Conservation (phyloP, 768 basidiomycete species). For the Pleurotus citrinopileatus region DNA sequence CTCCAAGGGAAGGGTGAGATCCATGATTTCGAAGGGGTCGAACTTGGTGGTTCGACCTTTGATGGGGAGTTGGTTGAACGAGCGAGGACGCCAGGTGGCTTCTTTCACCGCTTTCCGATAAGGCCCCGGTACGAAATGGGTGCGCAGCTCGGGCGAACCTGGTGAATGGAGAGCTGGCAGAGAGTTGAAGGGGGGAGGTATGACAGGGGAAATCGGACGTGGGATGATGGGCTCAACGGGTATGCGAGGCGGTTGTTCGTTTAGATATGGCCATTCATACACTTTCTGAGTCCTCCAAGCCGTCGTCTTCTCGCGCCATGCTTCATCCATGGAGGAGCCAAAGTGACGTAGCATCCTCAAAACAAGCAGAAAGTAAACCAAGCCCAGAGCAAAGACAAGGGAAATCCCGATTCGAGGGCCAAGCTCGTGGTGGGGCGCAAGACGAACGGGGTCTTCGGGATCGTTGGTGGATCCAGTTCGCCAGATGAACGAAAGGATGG, state of each 20-base stretch:
- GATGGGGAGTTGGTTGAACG: neutral
- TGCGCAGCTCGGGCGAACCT: too few species aligned
- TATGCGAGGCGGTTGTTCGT: too few species aligned
- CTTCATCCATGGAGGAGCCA: constrained; percentile 31
- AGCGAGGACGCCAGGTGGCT: neutral
- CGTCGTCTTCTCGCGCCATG: constrained; percentile 20
- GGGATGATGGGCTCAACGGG: too few species aligned
- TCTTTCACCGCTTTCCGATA: neutral
- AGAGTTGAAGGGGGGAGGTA: too few species aligned
- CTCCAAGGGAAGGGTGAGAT: neutral
- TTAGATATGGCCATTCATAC: neutral
- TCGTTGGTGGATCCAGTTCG: constrained; percentile 41
- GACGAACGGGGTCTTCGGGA: constrained; percentile 13
- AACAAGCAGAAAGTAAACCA: constrained; percentile 51
- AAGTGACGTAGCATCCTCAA: constrained; percentile 50
- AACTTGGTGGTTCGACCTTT: neutral
- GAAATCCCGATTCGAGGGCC: constrained; percentile 52
- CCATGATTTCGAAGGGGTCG: neutral
- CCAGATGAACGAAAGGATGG: constrained; percentile 64
- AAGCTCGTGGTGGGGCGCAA: constrained; percentile 29
- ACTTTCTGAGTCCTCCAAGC: constrained; percentile 17
- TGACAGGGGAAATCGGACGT: too few species aligned
- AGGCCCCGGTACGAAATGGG: neutral
- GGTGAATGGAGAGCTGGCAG: too few species aligned
- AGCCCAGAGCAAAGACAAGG: constrained; percentile 44